phyloP scores from a whole-genome alignment of 768 basidiomycete species.

The Tylopilus plumbeoviolaceoides region DNA sequence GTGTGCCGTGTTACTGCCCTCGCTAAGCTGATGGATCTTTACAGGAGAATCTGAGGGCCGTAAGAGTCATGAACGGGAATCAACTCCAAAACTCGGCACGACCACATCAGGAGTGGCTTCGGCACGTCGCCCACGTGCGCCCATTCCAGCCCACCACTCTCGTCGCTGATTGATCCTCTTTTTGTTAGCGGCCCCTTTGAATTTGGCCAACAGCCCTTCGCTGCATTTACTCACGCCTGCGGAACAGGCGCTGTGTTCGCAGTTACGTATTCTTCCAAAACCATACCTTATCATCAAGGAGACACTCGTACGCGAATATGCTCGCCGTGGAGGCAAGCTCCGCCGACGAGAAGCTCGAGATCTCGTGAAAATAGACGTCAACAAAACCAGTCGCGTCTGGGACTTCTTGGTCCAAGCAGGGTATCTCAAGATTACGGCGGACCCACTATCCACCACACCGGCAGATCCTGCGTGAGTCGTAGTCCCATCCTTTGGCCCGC shows the following conservation, averaged over 20 bases:
- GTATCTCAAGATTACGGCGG: conserved; percentile 66
- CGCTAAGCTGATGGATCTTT: background rate
- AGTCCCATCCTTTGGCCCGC: background rate
- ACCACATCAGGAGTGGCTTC: conserved; percentile 35
- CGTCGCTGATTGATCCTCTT: conserved; percentile 1
- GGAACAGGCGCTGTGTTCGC: conserved; percentile 86
- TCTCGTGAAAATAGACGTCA: conserved; percentile 89
- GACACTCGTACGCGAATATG: conserved; percentile 90
- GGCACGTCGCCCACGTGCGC: conserved; percentile 42
- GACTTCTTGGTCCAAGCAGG: conserved; percentile 88
- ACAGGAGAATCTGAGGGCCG: conserved; percentile 46
- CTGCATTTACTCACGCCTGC: conserved; percentile 85
- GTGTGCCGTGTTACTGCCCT: conserved; percentile 31
- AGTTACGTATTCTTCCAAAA: conserved; percentile 87
- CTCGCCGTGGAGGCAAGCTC: conserved; percentile 81
- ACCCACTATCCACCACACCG: conserved; percentile 35
- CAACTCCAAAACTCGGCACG: conserved; percentile 47
- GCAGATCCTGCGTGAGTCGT: conserved; percentile 36
- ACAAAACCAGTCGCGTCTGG: conserved; percentile 90
- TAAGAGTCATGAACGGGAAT: conserved; percentile 58
- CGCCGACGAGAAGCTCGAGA: conserved; percentile 86
- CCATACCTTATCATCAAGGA: conserved; percentile 97
- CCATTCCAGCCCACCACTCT: background rate
- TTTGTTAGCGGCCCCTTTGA: conserved; percentile 59
- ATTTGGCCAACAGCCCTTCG: conserved; percentile 86